Percentiles rank a stretch among this genome's conserved stretches.
phyloP scores from a whole-genome alignment of 352 stramenopile genomes.

The Pythium aristosporum region DNA sequence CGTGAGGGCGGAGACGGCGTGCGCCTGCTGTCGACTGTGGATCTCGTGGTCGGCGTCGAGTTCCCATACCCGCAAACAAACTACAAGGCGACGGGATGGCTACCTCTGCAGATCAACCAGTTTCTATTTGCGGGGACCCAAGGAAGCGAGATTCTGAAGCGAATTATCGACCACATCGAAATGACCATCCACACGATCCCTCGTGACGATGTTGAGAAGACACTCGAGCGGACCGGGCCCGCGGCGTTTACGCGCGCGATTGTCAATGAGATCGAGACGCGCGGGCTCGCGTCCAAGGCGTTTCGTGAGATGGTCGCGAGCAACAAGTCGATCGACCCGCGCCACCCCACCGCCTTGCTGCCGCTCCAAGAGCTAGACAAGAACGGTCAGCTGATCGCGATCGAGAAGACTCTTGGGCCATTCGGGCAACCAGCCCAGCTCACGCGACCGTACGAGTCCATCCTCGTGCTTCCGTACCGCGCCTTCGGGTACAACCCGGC shows the following conservation, averaged over 20 bases:
- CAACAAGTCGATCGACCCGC: background rate
- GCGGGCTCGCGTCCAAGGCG: background rate
- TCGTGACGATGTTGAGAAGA: slow-evolving; percentile 9
- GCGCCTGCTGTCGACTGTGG: background rate
- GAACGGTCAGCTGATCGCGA: slow-evolving; percentile 10
- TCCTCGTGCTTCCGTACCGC: slow-evolving; percentile 14
- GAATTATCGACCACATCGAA: slow-evolving; percentile 15
- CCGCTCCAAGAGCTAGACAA: slow-evolving; percentile 5
- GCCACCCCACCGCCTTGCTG: slow-evolving; percentile 6
- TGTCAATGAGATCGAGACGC: slow-evolving; percentile 3
- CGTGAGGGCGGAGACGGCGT: background rate
- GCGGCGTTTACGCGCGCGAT: slow-evolving; percentile 21
- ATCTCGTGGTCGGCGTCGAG: slow-evolving; percentile 14
- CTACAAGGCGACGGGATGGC: slow-evolving; percentile 12
- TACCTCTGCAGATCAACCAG: slow-evolving; percentile 17
- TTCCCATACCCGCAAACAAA: slow-evolving; percentile 5
- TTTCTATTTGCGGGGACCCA: slow-evolving; percentile 19
- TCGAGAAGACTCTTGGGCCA: background rate
- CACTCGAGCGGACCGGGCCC: slow-evolving; percentile 14
- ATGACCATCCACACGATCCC: background rate
- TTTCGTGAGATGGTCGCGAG: background rate
- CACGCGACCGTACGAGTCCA: background rate
- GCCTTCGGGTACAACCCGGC: slow-evolving; percentile 4
- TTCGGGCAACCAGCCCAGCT: background rate
- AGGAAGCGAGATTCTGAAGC: background rate